phyloP scores from a whole-genome alignment of 2,329 filamentous ascomycete species.

The Paraphaeosphaeria sporulosa region DNA sequence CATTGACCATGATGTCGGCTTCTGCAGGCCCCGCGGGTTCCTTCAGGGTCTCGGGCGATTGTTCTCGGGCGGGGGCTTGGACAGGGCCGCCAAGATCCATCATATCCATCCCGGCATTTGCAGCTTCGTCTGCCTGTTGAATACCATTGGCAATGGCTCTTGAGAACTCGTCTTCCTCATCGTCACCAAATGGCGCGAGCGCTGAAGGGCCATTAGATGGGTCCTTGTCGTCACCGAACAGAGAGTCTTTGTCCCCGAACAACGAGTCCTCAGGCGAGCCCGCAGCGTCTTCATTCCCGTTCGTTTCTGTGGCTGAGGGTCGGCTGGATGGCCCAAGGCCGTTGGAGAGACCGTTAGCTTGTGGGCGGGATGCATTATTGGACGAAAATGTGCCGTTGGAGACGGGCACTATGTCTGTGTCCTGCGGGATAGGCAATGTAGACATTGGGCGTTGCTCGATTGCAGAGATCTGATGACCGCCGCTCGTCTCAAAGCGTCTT shows the following conservation, averaged over 20 bases:
- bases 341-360: slow-evolving; percentile 62
- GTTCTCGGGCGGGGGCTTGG: slow-evolving; percentile 45
- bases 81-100: slow-evolving; percentile 54
- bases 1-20: slow-evolving; percentile 28
- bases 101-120: slow-evolving; percentile 54
- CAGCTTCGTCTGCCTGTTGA: slow-evolving; percentile 54
- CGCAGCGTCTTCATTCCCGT: slow-evolving; percentile 63
- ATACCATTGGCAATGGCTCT: slow-evolving; percentile 69
- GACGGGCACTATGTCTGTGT: slow-evolving; percentile 63
- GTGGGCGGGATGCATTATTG: slow-evolving; percentile 71
- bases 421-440: slow-evolving; percentile 76
- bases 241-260: slow-evolving; percentile 82
- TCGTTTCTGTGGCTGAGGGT: slow-evolving; percentile 36
- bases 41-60: slow-evolving; percentile 26
- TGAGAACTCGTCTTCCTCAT: slow-evolving; percentile 85
- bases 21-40: slow-evolving; percentile 28
- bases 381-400: slow-evolving; percentile 75
- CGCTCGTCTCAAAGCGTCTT: slow-evolving; percentile 78
- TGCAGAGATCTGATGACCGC: slow-evolving; percentile 87
- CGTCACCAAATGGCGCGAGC: slow-evolving; percentile 68
- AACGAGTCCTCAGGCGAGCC: slow-evolving; percentile 78
- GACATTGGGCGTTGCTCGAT: slow-evolving; percentile 85
- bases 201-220: slow-evolving; percentile 52
- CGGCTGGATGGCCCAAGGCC: slow-evolving; percentile 44
- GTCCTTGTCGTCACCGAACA: slow-evolving; percentile 79